Evolutionary conservation across 345 rosid genomes (phyloP).

Genomic region (Geranium brycei): DNA sequence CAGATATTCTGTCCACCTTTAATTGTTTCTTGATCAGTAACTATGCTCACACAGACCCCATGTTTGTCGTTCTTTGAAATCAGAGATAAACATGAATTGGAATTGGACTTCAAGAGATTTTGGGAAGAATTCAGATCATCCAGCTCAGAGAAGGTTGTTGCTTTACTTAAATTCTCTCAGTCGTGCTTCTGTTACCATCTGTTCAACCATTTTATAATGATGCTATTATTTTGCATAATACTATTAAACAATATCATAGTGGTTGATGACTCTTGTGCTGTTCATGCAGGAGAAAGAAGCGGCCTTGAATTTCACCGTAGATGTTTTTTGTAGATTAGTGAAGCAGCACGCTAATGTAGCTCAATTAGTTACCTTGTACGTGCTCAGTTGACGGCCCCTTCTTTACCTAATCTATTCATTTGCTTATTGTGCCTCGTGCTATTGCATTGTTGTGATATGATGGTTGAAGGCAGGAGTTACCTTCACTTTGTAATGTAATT

Average conservation of each 20-base stretch:
- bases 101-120: slow-evolving; percentile 92
- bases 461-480: not conserved
- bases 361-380: slow-evolving; percentile 86
- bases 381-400: slow-evolving; percentile 14
- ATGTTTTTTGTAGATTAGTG: slow-evolving; percentile 96
- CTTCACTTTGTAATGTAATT: slow-evolving; percentile 1
- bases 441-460: not conserved
- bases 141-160: slow-evolving; percentile 76
- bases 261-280: slow-evolving; percentile 21
- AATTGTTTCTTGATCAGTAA: not conserved
- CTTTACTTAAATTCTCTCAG: slow-evolving; percentile 2
- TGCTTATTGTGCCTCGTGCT: not conserved
- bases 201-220: not conserved
- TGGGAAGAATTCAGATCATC: slow-evolving; percentile 99
- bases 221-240: not conserved
- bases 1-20: not conserved
- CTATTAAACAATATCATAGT: not conserved
- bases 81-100: slow-evolving; percentile 86
- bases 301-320: slow-evolving; percentile 83
- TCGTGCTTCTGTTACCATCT: slow-evolving; percentile 5
- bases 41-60: not conserved
- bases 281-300: slow-evolving; percentile 92
- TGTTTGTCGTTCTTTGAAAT: slow-evolving; percentile 1
- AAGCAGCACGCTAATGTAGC: slow-evolving; percentile 88
- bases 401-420: slow-evolving; percentile 1